phyloP scores from a whole-genome alignment of 805 yeast genomes.

The Ogataea populi-albae region DNA sequence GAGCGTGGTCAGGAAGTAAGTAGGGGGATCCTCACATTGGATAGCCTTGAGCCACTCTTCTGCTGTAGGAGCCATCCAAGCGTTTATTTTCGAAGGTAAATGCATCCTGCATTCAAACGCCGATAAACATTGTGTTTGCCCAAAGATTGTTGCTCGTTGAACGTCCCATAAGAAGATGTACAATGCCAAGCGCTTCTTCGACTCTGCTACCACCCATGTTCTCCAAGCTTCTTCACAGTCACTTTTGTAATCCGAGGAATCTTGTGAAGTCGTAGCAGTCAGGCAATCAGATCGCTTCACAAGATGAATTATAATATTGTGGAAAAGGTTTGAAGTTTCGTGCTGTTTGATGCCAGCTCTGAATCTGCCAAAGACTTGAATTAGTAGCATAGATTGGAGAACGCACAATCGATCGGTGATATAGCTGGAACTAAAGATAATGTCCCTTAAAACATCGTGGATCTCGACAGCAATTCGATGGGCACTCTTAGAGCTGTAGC shows the following conservation, averaged over 20 bases:
- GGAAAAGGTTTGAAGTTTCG: constrained; percentile 7
- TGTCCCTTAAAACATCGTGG: constrained; percentile 9
- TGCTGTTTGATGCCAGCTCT: constrained; percentile 11
- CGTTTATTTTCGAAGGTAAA: constrained; percentile 9
- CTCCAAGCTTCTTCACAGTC: constrained; percentile 8
- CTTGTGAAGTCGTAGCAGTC: neutral
- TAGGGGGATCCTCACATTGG: constrained; percentile 2
- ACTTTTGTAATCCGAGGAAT: neutral
- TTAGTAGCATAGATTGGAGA: constrained; percentile 14
- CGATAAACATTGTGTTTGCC: constrained; percentile 10
- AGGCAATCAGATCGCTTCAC: constrained; percentile 10
- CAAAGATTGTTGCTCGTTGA: constrained; percentile 13
- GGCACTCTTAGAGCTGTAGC: constrained; percentile 2
- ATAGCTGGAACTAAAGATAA: constrained; percentile 6
- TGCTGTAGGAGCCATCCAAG: constrained; percentile 12
- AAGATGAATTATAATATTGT: constrained; percentile 12
- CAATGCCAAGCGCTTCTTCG: constrained; percentile 14
- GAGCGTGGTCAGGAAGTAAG: constrained; percentile 6
- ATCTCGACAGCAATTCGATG: constrained; percentile 9
- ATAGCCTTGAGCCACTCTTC: constrained; percentile 5
- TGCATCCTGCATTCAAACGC: constrained; percentile 12
- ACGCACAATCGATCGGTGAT: constrained; percentile 9
- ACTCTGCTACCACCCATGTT: constrained; percentile 11
- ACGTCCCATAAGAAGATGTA: constrained; percentile 14
- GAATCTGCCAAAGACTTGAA: constrained; percentile 11